Percentiles rank a stretch among this genome's conserved stretches.
Conservation (phyloP, 768 basidiomycete genomes). For the Vararia minispora region DNA sequence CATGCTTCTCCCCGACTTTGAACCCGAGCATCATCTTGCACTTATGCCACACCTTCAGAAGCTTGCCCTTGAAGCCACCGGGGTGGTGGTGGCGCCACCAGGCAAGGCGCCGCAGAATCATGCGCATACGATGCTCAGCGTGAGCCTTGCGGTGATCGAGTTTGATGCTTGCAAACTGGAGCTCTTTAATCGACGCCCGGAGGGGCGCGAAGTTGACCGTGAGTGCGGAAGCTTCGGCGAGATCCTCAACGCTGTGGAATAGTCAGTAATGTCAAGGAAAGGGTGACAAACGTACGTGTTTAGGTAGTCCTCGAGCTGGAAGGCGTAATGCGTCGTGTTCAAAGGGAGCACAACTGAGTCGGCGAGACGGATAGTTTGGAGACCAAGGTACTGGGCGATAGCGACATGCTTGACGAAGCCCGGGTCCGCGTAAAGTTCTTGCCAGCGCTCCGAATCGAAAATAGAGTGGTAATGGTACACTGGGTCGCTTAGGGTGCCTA, state of each 20-base stretch:
- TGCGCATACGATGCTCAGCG: conserved; percentile 11
- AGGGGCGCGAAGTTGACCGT: conserved; percentile 8
- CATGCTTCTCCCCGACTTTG: too few species aligned
- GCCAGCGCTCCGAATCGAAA: conserved; percentile 49
- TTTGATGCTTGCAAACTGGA: conserved; percentile 11
- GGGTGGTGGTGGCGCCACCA: too few species aligned
- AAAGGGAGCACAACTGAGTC: conserved; percentile 47
- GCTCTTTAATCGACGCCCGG: conserved; percentile 10
- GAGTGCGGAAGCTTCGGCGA: conserved; percentile 7
- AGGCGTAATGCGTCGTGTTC: conserved; percentile 58
- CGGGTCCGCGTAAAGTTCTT: conserved; percentile 53
- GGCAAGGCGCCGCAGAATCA: too few species aligned
- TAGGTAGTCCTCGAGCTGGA: conserved; percentile 42
- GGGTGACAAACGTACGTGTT: conserved; percentile 28
- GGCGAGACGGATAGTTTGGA: conserved; percentile 41
- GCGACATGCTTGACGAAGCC: conserved; percentile 53
- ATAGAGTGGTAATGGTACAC: conserved; percentile 54
- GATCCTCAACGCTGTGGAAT: conserved; percentile 34
- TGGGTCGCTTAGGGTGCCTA: conserved; percentile 28
- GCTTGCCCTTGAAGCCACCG: too few species aligned
- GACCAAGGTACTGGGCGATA: conserved; percentile 45
- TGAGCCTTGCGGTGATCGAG: conserved; percentile 10
- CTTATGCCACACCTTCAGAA: too few species aligned
- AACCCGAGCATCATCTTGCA: too few species aligned
- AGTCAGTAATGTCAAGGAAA: neutral